Percentiles rank a stretch among this genome's conserved stretches.
phyloP scores from a whole-genome alignment of 495 filamentous ascomycete species.

The Aspergillus hancockii region DNA sequence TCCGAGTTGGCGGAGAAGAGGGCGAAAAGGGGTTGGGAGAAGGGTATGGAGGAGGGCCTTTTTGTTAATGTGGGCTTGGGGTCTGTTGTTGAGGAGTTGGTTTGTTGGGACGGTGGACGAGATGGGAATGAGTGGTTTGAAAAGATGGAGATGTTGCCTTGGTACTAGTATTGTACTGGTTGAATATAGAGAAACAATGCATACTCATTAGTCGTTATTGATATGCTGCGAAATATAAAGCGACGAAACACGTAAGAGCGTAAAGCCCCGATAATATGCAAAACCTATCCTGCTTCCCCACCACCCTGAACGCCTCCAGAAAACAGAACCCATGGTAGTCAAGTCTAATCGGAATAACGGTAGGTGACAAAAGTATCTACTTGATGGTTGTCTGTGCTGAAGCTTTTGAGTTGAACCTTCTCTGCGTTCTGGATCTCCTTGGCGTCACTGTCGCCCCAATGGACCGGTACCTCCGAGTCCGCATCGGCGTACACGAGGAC shows the following conservation, averaged over 20 bases:
- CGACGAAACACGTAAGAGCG: neutral
- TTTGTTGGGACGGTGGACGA: constrained; percentile 41
- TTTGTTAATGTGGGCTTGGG: constrained; percentile 31
- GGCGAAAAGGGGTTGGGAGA: constrained; percentile 40
- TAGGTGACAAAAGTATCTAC: constrained; percentile 97
- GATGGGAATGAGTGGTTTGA: constrained; percentile 39
- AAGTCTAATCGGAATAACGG: constrained; percentile 50
- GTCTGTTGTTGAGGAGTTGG: constrained; percentile 34
- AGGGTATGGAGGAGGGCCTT: constrained; percentile 25
- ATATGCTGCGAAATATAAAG: constrained; percentile 9
- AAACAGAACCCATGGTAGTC: constrained; percentile 25
- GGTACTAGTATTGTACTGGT: constrained; percentile 26
- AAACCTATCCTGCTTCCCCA: constrained; percentile 14
- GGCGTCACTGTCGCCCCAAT: constrained; percentile 98
- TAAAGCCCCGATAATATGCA: constrained; percentile 4
- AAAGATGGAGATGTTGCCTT: constrained; percentile 39
- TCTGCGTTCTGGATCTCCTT: constrained; percentile 97
- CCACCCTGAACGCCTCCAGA: constrained; percentile 35
- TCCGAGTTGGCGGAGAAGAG: constrained; percentile 39
- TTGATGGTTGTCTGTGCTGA: constrained; percentile 88
- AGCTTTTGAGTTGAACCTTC: constrained; percentile 92
- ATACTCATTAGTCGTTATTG: constrained; percentile 17
- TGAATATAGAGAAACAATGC: neutral
- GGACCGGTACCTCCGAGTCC: constrained; percentile 93
- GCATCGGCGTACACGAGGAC: constrained; percentile 97